Base-by-base conservation (phyloP, 148 eudicot species). In the Amaranthus hypochondriacus region DNA sequence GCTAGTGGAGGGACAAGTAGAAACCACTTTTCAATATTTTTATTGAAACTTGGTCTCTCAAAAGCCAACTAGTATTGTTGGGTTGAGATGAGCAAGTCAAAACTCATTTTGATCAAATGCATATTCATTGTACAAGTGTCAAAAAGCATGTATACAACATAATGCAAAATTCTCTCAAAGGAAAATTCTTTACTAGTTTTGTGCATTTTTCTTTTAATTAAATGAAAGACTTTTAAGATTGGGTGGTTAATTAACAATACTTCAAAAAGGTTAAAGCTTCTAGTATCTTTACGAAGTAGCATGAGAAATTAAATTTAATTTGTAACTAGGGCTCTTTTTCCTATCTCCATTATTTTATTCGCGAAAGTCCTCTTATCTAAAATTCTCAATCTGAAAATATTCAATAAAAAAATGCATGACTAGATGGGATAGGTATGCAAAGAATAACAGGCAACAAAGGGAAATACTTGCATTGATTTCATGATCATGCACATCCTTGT, bases 401-500 rank as follows among this genome's bases (percentile, higher is more conserved):
- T 18, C 18, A 18, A 18, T 18, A 18, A 18, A 18, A 18, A 18
- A 18, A 18, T 18, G 18, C 18, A 18, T 18, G 18, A 18, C 18
- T 18, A 18, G 18, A 18, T 18, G 18, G 18, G 18, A 18, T 18
- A 18, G 18, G 18, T 18, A 18, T 28, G 39, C 39, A 54, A 18
- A 15, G 65, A 71, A 42, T 44, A 60, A 48, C 70, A 47, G 21
- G 48, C 55, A 66, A 62, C 56, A 60, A 28, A 72, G 68, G 76
- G 48, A 76, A 57, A 71, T 47, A 76, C 86, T 81, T 80, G 87
- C 98, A 83, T 92, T 92, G 79, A 95, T 95, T 82, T 95, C 98
- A 77, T 85, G 96, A 83, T 95, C 96, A 80, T 92, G 96, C 4
- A 86, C 93, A 56, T 95, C 98, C 85, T 95, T 95, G 62, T 90